Percentiles rank a stretch among this genome's conserved stretches.
Conservation (phyloP, 2,329 filamentous ascomycete genomes). For the Fonsecaea erecta region DNA sequence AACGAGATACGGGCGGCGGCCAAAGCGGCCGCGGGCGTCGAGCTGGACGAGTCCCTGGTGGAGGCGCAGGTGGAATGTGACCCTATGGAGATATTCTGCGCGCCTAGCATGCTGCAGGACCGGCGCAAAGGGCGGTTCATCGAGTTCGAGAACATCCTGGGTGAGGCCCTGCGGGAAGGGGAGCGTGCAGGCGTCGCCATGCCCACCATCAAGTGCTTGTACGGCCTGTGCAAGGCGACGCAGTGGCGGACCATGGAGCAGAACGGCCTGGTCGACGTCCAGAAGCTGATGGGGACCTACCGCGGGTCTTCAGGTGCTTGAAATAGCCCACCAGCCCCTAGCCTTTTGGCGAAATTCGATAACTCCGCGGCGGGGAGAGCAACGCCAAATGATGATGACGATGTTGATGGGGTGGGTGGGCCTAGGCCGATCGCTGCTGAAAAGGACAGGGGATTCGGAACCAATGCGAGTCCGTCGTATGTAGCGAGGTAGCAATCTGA, state of each 20-base stretch:
- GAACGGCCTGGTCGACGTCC: conserved; percentile 32
- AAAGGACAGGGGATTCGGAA: not conserved
- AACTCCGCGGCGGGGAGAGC: not conserved
- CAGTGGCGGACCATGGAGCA: conserved; percentile 40
- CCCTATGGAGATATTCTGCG: conserved; percentile 54
- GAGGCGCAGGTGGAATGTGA: conserved; percentile 56
- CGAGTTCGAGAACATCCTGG: conserved; percentile 62
- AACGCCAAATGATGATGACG: not conserved
- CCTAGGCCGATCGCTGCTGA: not conserved
- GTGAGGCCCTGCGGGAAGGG: conserved; percentile 61
- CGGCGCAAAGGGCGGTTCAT: conserved; percentile 55
- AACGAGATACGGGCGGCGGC: conserved; percentile 50
- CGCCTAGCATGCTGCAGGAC: conserved; percentile 62
- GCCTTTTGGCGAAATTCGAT: not conserved
- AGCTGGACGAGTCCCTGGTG: conserved; percentile 51
- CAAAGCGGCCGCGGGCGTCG: conserved; percentile 48
- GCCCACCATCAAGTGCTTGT: conserved; percentile 40
- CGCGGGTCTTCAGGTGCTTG: not conserved
- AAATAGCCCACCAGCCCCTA: not conserved
- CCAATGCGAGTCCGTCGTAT: not conserved
- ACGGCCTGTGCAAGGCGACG: conserved; percentile 39
- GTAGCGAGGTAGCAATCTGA: not conserved
- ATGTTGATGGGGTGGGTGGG: no score
- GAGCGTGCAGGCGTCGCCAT: conserved; percentile 51
- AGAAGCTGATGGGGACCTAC: conserved; percentile 27